Base-by-base conservation (phyloP, 257 asterid genomes). In the Galeopsis tetrahit region DNA sequence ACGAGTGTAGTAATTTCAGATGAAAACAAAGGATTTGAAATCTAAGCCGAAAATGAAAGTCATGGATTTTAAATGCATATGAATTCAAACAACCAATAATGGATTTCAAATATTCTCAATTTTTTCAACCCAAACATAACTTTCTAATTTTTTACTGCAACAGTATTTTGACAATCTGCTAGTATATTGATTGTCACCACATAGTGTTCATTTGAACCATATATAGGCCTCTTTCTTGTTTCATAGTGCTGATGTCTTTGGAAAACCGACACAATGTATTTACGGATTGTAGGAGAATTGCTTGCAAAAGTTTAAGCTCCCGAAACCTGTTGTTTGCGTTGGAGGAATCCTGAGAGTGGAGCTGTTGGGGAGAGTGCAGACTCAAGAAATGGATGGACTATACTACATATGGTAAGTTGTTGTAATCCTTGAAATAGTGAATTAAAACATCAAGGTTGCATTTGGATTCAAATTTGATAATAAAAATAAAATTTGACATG, bases 321-420 rank as follows among this genome's bases (percentile, higher is more conserved):
- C 98, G 0, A 79, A 83, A 77, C 95, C 96, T 5, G 81, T 84
- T 66, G 81, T 90, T 42, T 87, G 93, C 75, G 60, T 92, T 2
- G 98, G 98, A 21, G 98, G 93, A 46, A 74, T 88, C 78, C 77
- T 92, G 82, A 85, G 81, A 78, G 85, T 92, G 46, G 93, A 92
- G 83, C 86, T 92, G 11, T 64, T 92, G 80, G 98, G 98, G 71
- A 82, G 98, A 79, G 86, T 87, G 70, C 96, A 93, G 74, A 87
- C 83, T 66, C 98, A 93, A 83, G 88, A 86, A 66, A 36, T 81
- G 80, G 98, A 93, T 55, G 84, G 81, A 42, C 80, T 80, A 36
- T 93, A 85, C 78, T 92, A 90, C 65, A 81, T 90, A 72, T 88
- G 98, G 98, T 90, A 60, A 88, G 87, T 43, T 38, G 31, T 59